Conservation (phyloP, 192 early-diverging fungal species). For the Tieghemiomyces parasiticus region DNA sequence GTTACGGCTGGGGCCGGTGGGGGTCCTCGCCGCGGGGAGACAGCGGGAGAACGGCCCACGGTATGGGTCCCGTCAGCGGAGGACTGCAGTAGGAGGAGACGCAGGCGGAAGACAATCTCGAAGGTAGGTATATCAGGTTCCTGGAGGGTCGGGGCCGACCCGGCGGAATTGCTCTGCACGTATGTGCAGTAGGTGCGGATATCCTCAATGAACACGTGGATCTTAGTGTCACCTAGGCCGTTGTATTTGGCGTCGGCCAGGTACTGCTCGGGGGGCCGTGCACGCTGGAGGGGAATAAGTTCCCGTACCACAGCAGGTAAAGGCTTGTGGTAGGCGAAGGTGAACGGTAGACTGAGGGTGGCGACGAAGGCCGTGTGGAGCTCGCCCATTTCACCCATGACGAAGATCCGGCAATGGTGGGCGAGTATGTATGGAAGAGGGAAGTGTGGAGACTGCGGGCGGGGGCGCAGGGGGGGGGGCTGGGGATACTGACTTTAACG, state of each 20-base stretch:
- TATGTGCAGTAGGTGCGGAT: constrained; percentile 9
- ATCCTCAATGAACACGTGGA: constrained; percentile 4
- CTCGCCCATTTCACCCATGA: neutral
- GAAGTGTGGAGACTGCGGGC: too few relatives aligned
- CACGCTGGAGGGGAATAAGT: constrained; percentile 2
- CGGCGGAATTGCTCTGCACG: neutral
- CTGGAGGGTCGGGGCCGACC: neutral
- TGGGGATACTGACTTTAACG: too few relatives aligned
- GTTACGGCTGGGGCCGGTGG: neutral
- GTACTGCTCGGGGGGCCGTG: constrained; percentile 1
- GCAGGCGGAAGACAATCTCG: constrained; percentile 11
- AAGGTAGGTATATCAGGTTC: constrained; percentile 6
- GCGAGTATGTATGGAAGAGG: neutral
- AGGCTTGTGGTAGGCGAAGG: constrained; percentile 7
- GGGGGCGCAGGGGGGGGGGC: too few relatives aligned
- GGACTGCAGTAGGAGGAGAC: neutral
- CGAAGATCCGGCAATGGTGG: too few relatives aligned
- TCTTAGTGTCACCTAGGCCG: constrained; percentile 6
- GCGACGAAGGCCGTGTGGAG: constrained; percentile 10
- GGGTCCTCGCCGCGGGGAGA: neutral
- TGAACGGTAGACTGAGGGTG: constrained; percentile 7
- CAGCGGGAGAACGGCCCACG: neutral
- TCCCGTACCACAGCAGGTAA: constrained; percentile 7
- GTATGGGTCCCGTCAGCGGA: neutral
- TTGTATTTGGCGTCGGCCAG: constrained; percentile 11